A percentile compares a stretch with the other conserved stretches of the same genome.
Evolutionary conservation across 176 grass and related monocot species (phyloP).

Genomic region (Bolboschoenus planiculmis): DNA sequence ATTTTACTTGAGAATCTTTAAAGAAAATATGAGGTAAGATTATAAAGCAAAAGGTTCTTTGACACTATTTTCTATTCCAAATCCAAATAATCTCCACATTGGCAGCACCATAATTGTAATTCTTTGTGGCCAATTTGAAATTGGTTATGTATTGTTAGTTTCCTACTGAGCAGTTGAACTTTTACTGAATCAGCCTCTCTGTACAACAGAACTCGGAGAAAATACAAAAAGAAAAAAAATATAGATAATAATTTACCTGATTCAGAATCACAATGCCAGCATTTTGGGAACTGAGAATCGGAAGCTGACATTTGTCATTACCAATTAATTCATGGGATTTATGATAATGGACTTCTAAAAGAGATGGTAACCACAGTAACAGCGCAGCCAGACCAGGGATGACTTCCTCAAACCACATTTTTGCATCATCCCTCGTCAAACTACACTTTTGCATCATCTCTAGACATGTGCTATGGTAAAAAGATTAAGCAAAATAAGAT

Average conservation of each 20-base stretch:
- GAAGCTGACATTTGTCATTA: constrained; percentile 32
- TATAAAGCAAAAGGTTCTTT: background rate
- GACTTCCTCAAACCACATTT: constrained; percentile 63
- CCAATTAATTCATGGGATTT: constrained; percentile 26
- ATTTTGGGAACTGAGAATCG: constrained; percentile 43
- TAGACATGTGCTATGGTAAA: background rate
- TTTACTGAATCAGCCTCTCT: background rate
- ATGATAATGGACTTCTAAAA: constrained; percentile 67
- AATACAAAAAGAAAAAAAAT: background rate
- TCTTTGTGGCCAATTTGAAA: background rate
- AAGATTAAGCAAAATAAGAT: background rate
- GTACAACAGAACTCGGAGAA: background rate
- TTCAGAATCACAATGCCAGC: constrained; percentile 43
- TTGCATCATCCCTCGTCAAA: constrained; percentile 49
- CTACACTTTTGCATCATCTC: constrained; percentile 54
- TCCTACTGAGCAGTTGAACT: background rate
- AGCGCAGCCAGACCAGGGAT: constrained; percentile 51
- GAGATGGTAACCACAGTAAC: constrained; percentile 53
- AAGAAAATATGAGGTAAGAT: background rate
- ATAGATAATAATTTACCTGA: constrained; percentile 30
- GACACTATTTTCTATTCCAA: background rate
- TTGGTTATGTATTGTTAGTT: background rate
- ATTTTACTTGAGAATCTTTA: background rate
- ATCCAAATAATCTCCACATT: background rate
- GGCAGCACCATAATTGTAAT: background rate